These are phyloP conservation scores for Coniferiporia sulphurascens DNA, from an alignment of 1,284 basidiomycete species.

Conservation along the genomic window DNA sequence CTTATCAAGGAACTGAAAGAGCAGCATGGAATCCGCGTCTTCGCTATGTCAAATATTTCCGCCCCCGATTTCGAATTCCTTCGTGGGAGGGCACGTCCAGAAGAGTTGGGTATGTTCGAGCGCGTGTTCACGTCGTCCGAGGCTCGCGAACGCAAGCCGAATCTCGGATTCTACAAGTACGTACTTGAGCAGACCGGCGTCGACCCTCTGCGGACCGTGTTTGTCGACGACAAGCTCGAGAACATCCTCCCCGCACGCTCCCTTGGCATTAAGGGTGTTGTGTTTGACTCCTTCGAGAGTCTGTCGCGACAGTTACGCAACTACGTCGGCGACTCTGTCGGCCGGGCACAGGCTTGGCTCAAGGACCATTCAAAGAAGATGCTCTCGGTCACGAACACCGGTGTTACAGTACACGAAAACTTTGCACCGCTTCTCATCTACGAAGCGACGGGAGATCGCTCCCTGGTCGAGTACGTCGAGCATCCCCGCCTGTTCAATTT, in stretches of 20 bases:
- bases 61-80: conserved; percentile 46
- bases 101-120: conserved; percentile 52
- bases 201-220: conserved; percentile 41
- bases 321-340: conserved; percentile 41
- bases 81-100: conserved; percentile 33
- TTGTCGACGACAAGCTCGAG: conserved; percentile 57
- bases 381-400: conserved; percentile 41
- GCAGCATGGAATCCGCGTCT: conserved; percentile 35
- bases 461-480: conserved; percentile 38
- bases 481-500: conserved; percentile 49
- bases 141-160: conserved; percentile 49
- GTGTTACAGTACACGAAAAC: conserved; percentile 43
- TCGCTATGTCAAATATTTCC: conserved; percentile 59
- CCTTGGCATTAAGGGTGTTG: conserved; percentile 48
- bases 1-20: conserved; percentile 44
- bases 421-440: conserved; percentile 54
- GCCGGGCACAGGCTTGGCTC: conserved; percentile 39
- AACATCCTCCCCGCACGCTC: conserved; percentile 54
- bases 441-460: conserved; percentile 48
- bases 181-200: conserved; percentile 40
- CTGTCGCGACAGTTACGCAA: conserved; percentile 43
- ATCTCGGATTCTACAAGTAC: conserved; percentile 48
- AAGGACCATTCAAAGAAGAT: conserved; percentile 36
- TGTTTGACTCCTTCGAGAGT: conserved; percentile 40
- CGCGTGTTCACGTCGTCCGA: conserved; percentile 45